These are phyloP conservation scores for Friedmanniomyces simplex DNA, from an alignment of 495 filamentous ascomycete species.

Conservation along the genomic window DNA sequence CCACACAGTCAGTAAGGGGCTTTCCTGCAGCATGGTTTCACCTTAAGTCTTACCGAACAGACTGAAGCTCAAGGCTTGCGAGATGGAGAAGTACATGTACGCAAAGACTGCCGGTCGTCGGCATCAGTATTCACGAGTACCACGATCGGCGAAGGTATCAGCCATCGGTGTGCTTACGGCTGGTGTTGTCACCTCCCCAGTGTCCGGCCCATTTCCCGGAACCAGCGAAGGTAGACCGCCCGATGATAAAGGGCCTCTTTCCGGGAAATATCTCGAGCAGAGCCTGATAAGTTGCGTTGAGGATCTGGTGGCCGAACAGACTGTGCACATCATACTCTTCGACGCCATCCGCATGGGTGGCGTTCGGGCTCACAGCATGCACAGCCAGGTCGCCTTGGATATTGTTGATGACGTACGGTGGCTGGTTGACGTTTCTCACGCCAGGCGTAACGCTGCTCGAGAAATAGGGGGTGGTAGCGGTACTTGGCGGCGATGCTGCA, in stretches of 20 bases:
- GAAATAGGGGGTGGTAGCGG: slow-evolving; percentile 42
- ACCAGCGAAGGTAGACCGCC: slow-evolving; percentile 71
- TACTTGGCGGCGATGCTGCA: slow-evolving; percentile 28
- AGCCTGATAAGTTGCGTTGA: slow-evolving; percentile 71
- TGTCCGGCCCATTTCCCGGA: slow-evolving; percentile 74
- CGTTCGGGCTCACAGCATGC: slow-evolving; percentile 67
- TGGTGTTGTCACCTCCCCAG: slow-evolving; percentile 78
- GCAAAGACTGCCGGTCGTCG: slow-evolving; percentile 36
- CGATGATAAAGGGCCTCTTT: slow-evolving; percentile 79
- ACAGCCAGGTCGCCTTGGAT: slow-evolving; percentile 63
- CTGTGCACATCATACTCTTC: slow-evolving; percentile 60
- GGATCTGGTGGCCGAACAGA: slow-evolving; percentile 52
- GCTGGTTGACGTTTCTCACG: slow-evolving; percentile 63
- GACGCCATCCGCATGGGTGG: slow-evolving; percentile 61
- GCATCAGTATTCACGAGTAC: slow-evolving; percentile 26
- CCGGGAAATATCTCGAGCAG: slow-evolving; percentile 50
- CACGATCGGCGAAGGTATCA: slow-evolving; percentile 31
- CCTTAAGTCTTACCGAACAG: slow-evolving; percentile 47
- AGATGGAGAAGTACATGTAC: slow-evolving; percentile 55
- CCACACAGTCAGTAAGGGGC: too few relatives aligned
- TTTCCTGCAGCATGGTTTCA: too few relatives aligned
- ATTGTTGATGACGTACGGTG: slow-evolving; percentile 75
- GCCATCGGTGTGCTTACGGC: slow-evolving; percentile 44
- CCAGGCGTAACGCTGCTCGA: slow-evolving; percentile 57
- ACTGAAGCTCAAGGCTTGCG: slow-evolving; percentile 68